phyloP scores from a whole-genome alignment of 2,329 filamentous ascomycete genomes.

The Coniochaeta prunicola region DNA sequence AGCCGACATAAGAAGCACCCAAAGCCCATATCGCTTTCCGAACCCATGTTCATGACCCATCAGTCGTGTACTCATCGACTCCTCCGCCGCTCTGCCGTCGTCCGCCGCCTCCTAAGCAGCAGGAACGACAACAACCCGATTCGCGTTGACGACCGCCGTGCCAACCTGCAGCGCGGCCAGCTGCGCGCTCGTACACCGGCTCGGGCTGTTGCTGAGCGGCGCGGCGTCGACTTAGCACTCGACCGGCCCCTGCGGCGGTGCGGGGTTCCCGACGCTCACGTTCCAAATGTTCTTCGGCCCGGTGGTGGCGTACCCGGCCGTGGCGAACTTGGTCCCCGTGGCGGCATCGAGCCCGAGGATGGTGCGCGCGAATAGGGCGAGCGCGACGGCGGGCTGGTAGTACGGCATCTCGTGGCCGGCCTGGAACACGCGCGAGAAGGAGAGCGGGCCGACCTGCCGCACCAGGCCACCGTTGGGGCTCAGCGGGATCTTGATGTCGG shows the following conservation, averaged over 20 bases:
- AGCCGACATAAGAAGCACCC: not conserved
- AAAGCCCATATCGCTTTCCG: not conserved
- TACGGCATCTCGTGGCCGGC: constrained; percentile 32
- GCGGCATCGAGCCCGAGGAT: constrained; percentile 40
- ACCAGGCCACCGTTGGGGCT: constrained; percentile 28
- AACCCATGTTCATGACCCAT: not conserved
- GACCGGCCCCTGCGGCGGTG: not conserved
- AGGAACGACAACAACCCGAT: not conserved
- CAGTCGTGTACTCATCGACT: not conserved
- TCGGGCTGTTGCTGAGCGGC: not conserved
- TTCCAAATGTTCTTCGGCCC: constrained; percentile 5
- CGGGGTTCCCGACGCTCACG: not conserved
- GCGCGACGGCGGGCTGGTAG: constrained; percentile 42
- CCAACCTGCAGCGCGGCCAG: not conserved
- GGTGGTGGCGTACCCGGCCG: constrained; percentile 4
- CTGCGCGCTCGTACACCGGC: not conserved
- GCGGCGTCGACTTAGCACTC: constrained; percentile 1
- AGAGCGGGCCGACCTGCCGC: constrained; percentile 36
- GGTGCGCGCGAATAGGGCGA: constrained; percentile 40
- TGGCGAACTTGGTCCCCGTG: constrained; percentile 36
- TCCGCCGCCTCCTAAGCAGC: not conserved
- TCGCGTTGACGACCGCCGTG: not conserved
- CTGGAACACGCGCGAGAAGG: constrained; percentile 35
- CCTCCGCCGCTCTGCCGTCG: not conserved
- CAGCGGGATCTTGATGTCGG: constrained; percentile 23